A percentile compares a stretch with the other conserved stretches of the same genome.
Evolutionary conservation across 768 basidiomycete genomes (phyloP).

Genomic region (Pleurotus djamor): DNA sequence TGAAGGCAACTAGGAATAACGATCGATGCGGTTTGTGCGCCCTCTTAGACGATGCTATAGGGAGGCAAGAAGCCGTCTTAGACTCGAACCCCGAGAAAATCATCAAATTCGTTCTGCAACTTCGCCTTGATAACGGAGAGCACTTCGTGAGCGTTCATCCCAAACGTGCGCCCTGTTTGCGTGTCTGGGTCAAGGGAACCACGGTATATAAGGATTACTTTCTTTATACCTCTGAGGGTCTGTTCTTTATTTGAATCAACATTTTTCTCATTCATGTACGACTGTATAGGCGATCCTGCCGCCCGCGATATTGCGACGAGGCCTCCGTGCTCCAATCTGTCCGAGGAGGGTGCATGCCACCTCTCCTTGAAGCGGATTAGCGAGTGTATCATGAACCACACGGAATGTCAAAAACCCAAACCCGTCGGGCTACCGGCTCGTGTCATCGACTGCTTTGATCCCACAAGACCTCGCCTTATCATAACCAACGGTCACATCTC

Average conservation of each 20-base stretch:
- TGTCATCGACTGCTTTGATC: neutral
- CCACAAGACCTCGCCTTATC: neutral
- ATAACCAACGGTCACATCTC: neutral
- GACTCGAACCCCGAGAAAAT: too few relatives aligned
- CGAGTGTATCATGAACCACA: neutral
- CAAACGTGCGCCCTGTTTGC: too few relatives aligned
- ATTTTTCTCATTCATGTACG: neutral
- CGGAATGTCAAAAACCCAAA: neutral
- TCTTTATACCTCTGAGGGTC: neutral
- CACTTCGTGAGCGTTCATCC: too few relatives aligned
- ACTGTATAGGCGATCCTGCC: neutral
- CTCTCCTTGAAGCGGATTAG: neutral
- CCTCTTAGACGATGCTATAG: too few relatives aligned
- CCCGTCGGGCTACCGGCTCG: neutral
- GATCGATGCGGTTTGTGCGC: neutral
- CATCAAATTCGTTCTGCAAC: too few relatives aligned
- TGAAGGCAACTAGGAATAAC: neutral
- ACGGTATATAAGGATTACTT: neutral
- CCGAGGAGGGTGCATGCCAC: neutral
- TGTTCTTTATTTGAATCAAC: neutral
- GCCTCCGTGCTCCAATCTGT: neutral
- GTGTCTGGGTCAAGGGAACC: too few relatives aligned
- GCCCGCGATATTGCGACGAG: neutral
- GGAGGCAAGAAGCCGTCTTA: too few relatives aligned
- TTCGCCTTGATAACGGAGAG: too few relatives aligned